These are phyloP conservation scores for Dothideomycetidae sp. DNA, from an alignment of 2,329 filamentous ascomycete genomes.

Conservation along the genomic window DNA sequence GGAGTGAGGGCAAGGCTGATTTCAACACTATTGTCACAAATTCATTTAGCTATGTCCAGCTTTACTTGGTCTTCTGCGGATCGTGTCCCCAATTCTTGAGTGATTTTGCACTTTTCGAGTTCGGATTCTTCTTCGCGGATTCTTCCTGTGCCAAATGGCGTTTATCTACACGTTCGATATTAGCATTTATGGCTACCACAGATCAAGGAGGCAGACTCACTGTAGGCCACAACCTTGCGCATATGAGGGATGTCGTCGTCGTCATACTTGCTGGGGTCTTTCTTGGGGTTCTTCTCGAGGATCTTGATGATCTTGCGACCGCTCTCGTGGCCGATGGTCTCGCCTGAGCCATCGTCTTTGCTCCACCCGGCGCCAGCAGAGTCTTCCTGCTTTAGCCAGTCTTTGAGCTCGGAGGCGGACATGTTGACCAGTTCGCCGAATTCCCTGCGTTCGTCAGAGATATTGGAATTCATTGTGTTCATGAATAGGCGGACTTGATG, in stretches of 20 bases:
- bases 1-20: no score
- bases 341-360: conserved; percentile 43
- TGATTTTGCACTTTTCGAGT: conserved; percentile 42
- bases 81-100: conserved; percentile 46
- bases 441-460: conserved; percentile 29
- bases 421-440: conserved; percentile 57
- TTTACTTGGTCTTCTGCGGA: conserved; percentile 17
- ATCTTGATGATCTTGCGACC: conserved; percentile 51
- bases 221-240: conserved; percentile 45
- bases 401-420: conserved; percentile 44
- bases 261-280: conserved; percentile 42
- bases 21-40: no score
- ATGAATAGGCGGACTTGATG: conserved; percentile 32
- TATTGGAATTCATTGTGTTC: neutral
- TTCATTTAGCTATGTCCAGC: no score
- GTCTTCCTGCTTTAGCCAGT: conserved; percentile 46
- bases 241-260: conserved; percentile 39
- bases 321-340: conserved; percentile 51
- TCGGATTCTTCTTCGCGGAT: conserved; percentile 41
- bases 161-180: conserved; percentile 51
- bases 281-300: conserved; percentile 46
- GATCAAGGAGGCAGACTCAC: neutral
- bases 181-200: conserved; percentile 23
- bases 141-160: conserved; percentile 52
- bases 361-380: conserved; percentile 46